Percentiles rank a stretch among this genome's conserved stretches.
phyloP scores from a whole-genome alignment of 2,329 filamentous ascomycete species.

The Venturia asperata region DNA sequence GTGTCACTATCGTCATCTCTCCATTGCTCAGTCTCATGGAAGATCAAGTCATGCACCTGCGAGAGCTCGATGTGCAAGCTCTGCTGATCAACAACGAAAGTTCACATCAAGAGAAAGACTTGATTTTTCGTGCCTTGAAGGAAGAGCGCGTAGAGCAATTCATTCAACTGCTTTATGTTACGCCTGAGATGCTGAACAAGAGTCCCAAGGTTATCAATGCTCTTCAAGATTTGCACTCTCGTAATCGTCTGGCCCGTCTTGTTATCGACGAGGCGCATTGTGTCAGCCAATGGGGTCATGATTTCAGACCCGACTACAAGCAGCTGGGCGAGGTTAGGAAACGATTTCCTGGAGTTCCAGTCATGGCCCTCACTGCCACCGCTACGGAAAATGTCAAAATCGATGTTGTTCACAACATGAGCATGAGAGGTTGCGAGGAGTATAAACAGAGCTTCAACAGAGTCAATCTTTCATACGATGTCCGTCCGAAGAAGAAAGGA shows the following conservation, averaged over 20 bases:
- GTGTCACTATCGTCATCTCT: constrained; percentile 91
- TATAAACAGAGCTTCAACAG: constrained; percentile 95
- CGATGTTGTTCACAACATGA: constrained; percentile 87
- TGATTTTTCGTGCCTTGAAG: constrained; percentile 59
- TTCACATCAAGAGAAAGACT: constrained; percentile 51
- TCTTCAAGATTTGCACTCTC: constrained; percentile 61
- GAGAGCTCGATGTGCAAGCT: constrained; percentile 67
- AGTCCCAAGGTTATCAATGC: constrained; percentile 61
- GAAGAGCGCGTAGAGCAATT: constrained; percentile 62
- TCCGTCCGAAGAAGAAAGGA: constrained; percentile 59
- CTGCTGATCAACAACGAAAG: constrained; percentile 76
- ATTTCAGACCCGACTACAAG: constrained; percentile 96
- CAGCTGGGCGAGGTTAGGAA: constrained; percentile 65
- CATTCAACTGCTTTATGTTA: constrained; percentile 87
- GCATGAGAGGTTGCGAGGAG: constrained; percentile 67
- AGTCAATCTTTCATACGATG: constrained; percentile 88
- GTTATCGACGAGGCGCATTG: constrained; percentile 99
- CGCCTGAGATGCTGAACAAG: constrained; percentile 91
- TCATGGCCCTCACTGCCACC: constrained; percentile 93
- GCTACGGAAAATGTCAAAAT: constrained; percentile 88
- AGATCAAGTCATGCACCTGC: constrained; percentile 84
- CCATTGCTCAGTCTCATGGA: constrained; percentile 94
- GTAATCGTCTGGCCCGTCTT: constrained; percentile 71
- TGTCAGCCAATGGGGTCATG: constrained; percentile 98
- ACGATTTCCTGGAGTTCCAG: constrained; percentile 69